Percentiles rank a stretch among this genome's conserved stretches.
phyloP scores from a whole-genome alignment of 768 basidiomycete genomes.

The Macrocybe gigantea region DNA sequence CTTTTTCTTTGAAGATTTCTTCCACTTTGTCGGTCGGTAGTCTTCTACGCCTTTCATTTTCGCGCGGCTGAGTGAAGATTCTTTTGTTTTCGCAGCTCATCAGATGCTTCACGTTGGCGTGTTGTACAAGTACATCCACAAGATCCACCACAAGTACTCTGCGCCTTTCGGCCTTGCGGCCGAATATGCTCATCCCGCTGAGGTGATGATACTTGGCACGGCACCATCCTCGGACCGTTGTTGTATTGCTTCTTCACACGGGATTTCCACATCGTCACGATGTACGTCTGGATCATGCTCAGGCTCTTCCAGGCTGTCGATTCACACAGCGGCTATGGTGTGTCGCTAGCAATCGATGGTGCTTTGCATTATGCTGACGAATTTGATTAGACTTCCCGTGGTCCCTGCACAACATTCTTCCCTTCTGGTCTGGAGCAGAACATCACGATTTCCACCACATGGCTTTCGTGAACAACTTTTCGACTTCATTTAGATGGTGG shows the following conservation, averaged over 20 bases:
- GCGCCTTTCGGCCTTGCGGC: constrained; percentile 97
- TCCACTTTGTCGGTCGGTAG: constrained; percentile 79
- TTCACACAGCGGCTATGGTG: constrained; percentile 94
- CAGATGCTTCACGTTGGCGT: constrained; percentile 80
- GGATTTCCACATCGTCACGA: constrained; percentile 85
- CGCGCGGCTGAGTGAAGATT: neutral
- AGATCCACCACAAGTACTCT: constrained; percentile 95
- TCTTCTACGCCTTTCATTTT: neutral
- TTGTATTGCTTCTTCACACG: constrained; percentile 73
- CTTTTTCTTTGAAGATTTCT: constrained; percentile 95
- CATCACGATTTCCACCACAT: constrained; percentile 99
- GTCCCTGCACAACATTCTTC: constrained; percentile 88
- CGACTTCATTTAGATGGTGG: constrained; percentile 92
- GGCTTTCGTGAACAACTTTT: constrained; percentile 92
- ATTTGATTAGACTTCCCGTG: constrained; percentile 81
- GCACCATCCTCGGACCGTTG: constrained; percentile 85
- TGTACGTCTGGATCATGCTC: constrained; percentile 91
- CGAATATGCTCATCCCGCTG: constrained; percentile 96
- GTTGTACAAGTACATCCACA: constrained; percentile 91
- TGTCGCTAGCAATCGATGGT: constrained; percentile 14
- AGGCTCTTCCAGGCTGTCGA: constrained; percentile 97
- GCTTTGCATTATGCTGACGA: constrained; percentile 1
- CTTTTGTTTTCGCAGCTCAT: constrained; percentile 50
- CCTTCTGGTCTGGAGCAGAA: constrained; percentile 97
- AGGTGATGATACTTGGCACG: constrained; percentile 89